Percentiles rank a stretch among this genome's conserved stretches.
Conservation (phyloP, 108 stramenopile species). For the Craspedostauros australis region DNA sequence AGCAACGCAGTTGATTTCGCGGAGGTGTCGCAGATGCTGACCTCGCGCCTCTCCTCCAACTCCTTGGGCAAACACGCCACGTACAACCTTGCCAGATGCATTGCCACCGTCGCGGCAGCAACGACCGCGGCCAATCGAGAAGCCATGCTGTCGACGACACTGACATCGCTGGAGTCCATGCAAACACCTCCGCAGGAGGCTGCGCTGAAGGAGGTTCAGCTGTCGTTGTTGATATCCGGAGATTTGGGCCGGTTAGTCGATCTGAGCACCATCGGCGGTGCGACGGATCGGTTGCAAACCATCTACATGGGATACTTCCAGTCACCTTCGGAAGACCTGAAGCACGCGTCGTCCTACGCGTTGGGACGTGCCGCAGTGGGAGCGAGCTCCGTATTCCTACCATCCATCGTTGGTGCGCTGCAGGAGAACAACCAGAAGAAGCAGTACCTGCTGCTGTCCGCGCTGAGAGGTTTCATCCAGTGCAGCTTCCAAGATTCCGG, state of each 20-base stretch:
- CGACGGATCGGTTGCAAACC: conserved; percentile 41
- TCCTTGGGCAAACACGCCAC: conserved; percentile 59
- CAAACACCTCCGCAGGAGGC: conserved; percentile 18
- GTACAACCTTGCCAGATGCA: conserved; percentile 74
- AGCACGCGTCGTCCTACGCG: conserved; percentile 91
- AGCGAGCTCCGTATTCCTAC: conserved; percentile 70
- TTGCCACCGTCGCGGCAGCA: conserved; percentile 61
- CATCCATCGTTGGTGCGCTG: conserved; percentile 76
- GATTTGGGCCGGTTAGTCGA: conserved; percentile 86
- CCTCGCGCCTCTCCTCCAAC: conserved; percentile 31
- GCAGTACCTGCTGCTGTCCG: conserved; percentile 89
- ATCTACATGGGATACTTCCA: conserved; percentile 77
- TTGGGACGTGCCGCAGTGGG: conserved; percentile 88
- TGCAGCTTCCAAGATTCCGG: conserved; percentile 53
- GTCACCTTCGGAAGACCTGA: conserved; percentile 81
- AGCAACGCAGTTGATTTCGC: conserved; percentile 57
- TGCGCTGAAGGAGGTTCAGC: conserved; percentile 42
- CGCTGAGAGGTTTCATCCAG: conserved; percentile 91
- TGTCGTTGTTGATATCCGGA: conserved; percentile 83
- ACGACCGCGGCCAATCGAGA: conserved; percentile 37
- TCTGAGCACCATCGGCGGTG: conserved; percentile 39
- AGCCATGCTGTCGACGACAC: conserved; percentile 33
- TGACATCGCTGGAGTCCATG: conserved; percentile 40
- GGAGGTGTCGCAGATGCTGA: conserved; percentile 59
- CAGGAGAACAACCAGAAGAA: conserved; percentile 69